Conservation (phyloP, 768 basidiomycete species). For the Phanerochaete carnosa region DNA sequence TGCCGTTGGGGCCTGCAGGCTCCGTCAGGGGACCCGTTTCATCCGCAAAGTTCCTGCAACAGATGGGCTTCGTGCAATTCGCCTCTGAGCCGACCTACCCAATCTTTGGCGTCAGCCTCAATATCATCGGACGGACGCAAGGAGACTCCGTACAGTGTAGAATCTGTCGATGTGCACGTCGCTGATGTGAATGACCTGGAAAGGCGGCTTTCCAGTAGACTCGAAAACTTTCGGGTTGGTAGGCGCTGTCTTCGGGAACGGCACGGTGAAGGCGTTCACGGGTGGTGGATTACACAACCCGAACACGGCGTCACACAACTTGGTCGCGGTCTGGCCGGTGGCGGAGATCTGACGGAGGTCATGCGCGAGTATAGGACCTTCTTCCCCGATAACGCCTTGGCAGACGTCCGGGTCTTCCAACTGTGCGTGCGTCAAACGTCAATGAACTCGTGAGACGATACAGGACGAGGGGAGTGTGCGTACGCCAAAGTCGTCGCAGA, state of each 20-base stretch:
- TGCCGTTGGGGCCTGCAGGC: conserved; percentile 49
- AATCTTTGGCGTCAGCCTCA: not conserved
- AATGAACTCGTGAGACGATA: not conserved
- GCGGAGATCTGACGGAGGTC: conserved; percentile 47
- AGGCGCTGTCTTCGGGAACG: conserved; percentile 43
- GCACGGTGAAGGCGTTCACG: conserved; percentile 41
- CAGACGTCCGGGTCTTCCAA: conserved; percentile 58
- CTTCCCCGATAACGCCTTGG: conserved; percentile 43
- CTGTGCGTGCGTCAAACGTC: conserved; percentile 15
- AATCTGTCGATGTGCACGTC: conserved; percentile 60
- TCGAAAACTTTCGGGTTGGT: conserved; percentile 29
- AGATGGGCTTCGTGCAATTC: conserved; percentile 60
- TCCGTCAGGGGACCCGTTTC: conserved; percentile 29
- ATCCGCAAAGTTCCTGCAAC: conserved; percentile 52
- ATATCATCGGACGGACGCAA: not conserved
- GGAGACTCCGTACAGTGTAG: conserved; percentile 39
- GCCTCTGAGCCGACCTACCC: conserved; percentile 49
- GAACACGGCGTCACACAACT: conserved; percentile 52
- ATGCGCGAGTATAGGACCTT: conserved; percentile 58
- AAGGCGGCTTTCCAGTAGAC: conserved; percentile 39
- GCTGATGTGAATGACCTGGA: conserved; percentile 59
- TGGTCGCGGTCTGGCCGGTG: conserved; percentile 45
- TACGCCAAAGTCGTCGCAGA: conserved; percentile 7
- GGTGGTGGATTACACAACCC: conserved; percentile 51
- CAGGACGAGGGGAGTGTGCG: not conserved